Base-by-base conservation (phyloP, 163 green algal species). In the Scenedesmus sp. region DNA sequence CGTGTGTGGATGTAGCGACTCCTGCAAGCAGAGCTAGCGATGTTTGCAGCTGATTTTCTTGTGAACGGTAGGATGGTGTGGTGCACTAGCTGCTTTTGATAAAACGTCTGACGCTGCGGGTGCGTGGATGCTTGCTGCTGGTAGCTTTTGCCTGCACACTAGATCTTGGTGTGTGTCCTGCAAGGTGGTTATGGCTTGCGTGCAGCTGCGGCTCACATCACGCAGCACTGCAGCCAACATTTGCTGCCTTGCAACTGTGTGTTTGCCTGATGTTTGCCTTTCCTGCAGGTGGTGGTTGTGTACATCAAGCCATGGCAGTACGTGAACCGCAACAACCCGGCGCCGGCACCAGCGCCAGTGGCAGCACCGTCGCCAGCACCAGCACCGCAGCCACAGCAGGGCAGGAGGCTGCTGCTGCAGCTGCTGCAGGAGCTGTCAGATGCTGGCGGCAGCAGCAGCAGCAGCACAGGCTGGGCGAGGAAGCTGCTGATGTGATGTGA, bases 261-360 rank as follows among this genome's bases (percentile, higher is more conserved):
- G 10, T 66, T 66, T 26, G 26, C 26, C 26, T 26, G 79, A 13
- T 86, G 52, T 86, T 34, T 59, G 5, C 26, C 26, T 26, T 26
- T 46, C 57, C 8, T 88, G 83, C 60, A 89, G 84, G 84, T 89
- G 26, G 59, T 89, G 59, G 84, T 89, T 10, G 84, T 89, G 26
- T 89, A 89, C 34, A n/a, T 88, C 59, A 57, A 76, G 66, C 86
- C 67, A 15, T 20, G 20, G 59, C 84, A 89, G 60, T 60, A 86
- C 5, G 84, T 59, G 23, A 57, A 55, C 77, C 20, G 46, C 76
- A 55, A 84, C 26, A 64, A 86, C 54, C 54, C 54, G 46, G 82
- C 34, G 34, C 82, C 3, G 13, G 66, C 85, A 12, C 1, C 85
- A 34, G 64, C 85, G 74, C 8, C 86, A 82, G 86, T 52, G 20